phyloP scores from a whole-genome alignment of 2,329 filamentous ascomycete species.

The Metarhizium guizhouense region DNA sequence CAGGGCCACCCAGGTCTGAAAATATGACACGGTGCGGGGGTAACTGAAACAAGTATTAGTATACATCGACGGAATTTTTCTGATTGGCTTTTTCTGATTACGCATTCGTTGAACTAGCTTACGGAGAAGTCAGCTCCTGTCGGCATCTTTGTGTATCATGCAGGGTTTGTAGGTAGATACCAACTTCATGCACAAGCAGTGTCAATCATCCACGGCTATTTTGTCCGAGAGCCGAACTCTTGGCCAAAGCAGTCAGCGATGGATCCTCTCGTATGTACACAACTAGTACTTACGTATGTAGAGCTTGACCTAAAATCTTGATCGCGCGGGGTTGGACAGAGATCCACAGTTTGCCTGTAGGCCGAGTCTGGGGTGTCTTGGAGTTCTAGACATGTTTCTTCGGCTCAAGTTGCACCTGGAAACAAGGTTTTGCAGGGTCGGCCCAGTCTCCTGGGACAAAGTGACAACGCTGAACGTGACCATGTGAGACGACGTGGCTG shows the following conservation, averaged over 20 bases:
- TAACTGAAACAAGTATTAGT: too few relatives aligned
- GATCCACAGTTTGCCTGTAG: not conserved
- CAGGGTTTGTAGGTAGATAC: too few relatives aligned
- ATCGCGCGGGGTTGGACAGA: not conserved
- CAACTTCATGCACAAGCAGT: too few relatives aligned
- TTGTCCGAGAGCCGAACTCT: not conserved
- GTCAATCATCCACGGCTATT: too few relatives aligned
- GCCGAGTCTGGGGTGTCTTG: not conserved
- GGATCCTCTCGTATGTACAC: not conserved
- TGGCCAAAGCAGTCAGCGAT: not conserved
- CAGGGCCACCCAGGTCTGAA: too few relatives aligned
- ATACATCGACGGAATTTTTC: too few relatives aligned
- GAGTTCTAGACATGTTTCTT: not conserved
- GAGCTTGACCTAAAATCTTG: not conserved
- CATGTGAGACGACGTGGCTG: not conserved
- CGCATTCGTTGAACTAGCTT: too few relatives aligned
- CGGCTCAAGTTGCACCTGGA: constrained; percentile 4
- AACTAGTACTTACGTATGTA: too few relatives aligned
- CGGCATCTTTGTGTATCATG: too few relatives aligned
- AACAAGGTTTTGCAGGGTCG: constrained; percentile 6
- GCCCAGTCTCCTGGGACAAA: constrained; percentile 9
- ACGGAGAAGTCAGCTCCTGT: too few relatives aligned
- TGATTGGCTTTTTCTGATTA: too few relatives aligned
- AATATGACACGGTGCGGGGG: too few relatives aligned
- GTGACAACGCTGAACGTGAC: not conserved